phyloP scores from a whole-genome alignment of 805 yeast species.

The Torulaspora microellipsoides region DNA sequence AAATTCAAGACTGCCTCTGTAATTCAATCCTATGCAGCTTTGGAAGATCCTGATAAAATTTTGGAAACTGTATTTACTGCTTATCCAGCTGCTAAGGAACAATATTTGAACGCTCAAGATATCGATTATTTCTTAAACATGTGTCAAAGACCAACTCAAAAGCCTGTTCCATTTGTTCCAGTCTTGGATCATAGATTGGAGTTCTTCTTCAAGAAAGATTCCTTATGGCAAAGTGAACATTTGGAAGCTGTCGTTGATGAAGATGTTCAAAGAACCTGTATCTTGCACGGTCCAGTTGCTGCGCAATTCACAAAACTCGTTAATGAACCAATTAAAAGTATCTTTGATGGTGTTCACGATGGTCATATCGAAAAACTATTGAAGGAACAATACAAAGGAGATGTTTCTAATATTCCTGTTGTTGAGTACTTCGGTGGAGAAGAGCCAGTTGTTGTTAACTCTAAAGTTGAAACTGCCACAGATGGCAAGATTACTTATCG shows the following conservation, averaged over 20 bases:
- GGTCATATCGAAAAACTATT: constrained; percentile 77
- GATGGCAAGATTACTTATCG: constrained; percentile 37
- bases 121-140: constrained; percentile 84
- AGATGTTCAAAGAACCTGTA: constrained; percentile 99
- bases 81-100: constrained; percentile 72
- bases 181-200: constrained; percentile 91
- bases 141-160: constrained; percentile 79
- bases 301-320: constrained; percentile 84
- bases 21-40: constrained; percentile 65
- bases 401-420: constrained; percentile 69
- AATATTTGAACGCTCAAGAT: constrained; percentile 91
- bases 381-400: constrained; percentile 65
- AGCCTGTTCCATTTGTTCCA: constrained; percentile 98
- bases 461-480: constrained; percentile 24
- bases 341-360: constrained; percentile 81
- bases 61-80: constrained; percentile 56
- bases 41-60: constrained; percentile 61
- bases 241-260: constrained; percentile 92
- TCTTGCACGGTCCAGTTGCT: constrained; percentile 97
- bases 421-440: constrained; percentile 86
- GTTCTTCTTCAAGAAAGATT: constrained; percentile 96
- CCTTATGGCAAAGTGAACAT: constrained; percentile 98
- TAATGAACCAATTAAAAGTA: constrained; percentile 88
- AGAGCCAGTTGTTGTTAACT: constrained; percentile 38
- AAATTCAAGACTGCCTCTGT: constrained; percentile 54